These are phyloP conservation scores for Saccharomyces paradoxus DNA, from an alignment of 805 yeast species.

Conservation along the genomic window DNA sequence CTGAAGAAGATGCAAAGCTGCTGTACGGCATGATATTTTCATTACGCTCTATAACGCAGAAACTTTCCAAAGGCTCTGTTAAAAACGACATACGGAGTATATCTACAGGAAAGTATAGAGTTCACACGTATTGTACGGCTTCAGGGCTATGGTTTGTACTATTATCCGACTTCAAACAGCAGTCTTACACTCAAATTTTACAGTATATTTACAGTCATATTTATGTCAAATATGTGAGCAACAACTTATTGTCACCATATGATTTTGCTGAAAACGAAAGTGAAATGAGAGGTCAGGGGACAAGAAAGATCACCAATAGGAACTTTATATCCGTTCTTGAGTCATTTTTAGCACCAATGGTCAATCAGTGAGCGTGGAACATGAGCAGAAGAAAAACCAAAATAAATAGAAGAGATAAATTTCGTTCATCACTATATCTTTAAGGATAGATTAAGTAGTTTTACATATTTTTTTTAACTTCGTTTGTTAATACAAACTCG, in stretches of 20 bases:
- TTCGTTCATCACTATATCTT: not conserved
- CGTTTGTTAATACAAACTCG: not conserved
- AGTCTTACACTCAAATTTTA: slow-evolving; percentile 22
- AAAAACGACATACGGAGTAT: slow-evolving; percentile 32
- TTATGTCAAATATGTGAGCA: slow-evolving; percentile 24
- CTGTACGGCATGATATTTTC: slow-evolving; percentile 82
- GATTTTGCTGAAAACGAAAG: slow-evolving; percentile 26
- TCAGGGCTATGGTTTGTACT: slow-evolving; percentile 71
- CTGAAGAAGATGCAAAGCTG: slow-evolving; percentile 67
- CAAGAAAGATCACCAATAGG: slow-evolving; percentile 24
- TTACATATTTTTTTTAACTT: not conserved
- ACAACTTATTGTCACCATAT: slow-evolving; percentile 25
- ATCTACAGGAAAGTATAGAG: slow-evolving; percentile 67
- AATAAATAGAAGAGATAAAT: not conserved
- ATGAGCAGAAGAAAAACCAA: not conserved
- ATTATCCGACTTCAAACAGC: slow-evolving; percentile 49
- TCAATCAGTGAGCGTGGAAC: slow-evolving; percentile 9
- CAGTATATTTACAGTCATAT: slow-evolving; percentile 28
- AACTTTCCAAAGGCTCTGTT: slow-evolving; percentile 31
- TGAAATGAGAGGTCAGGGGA: slow-evolving; percentile 29
- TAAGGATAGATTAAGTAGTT: not conserved
- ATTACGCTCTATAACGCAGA: slow-evolving; percentile 64
- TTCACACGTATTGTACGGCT: slow-evolving; percentile 74
- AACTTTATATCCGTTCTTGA: slow-evolving; percentile 24
- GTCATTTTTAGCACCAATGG: slow-evolving; percentile 26